These are phyloP conservation scores for Cystofilobasidium capitatum DNA, from an alignment of 768 basidiomycete species.

Conservation along the genomic window DNA sequence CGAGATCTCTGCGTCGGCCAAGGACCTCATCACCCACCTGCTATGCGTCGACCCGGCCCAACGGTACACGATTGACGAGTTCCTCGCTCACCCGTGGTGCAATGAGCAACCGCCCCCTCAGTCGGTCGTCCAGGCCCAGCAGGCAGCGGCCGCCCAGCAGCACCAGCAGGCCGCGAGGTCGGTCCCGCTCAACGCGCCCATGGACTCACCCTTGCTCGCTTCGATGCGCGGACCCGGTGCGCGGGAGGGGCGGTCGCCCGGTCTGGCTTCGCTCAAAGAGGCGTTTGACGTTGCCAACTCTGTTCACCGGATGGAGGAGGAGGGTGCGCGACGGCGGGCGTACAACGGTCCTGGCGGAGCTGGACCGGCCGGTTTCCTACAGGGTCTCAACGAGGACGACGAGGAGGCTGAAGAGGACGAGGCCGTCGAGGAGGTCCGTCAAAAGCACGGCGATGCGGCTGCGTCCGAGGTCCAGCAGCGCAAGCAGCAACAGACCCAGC, in stretches of 20 bases:
- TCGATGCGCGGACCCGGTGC: conserved; percentile 62
- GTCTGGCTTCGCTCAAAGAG: conserved; percentile 84
- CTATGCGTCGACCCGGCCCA: conserved; percentile 92
- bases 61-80: conserved; percentile 96
- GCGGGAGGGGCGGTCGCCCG: conserved; percentile 76
- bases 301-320: conserved; percentile 98
- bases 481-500: conserved; percentile 36
- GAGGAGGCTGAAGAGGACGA: conserved; percentile 52
- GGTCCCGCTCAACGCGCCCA: conserved; percentile 31
- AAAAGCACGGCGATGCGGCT: conserved; percentile 42
- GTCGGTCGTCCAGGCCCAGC: conserved; percentile 9
- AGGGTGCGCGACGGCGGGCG: conserved; percentile 75
- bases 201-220: conserved; percentile 80
- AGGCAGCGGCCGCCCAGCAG: conserved; percentile 1
- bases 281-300: conserved; percentile 99
- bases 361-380: conserved; percentile 65
- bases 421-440: conserved; percentile 47
- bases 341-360: conserved; percentile 70
- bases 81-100: conserved; percentile 93
- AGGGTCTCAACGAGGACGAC: conserved; percentile 86
- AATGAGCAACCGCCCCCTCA: conserved; percentile 37
- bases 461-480: conserved; percentile 39
- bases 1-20: conserved; percentile 80
- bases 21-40: conserved; percentile 87
- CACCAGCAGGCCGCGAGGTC: neutral